Base-by-base conservation (phyloP, 805 yeast species). In the Candida morakotiae region DNA sequence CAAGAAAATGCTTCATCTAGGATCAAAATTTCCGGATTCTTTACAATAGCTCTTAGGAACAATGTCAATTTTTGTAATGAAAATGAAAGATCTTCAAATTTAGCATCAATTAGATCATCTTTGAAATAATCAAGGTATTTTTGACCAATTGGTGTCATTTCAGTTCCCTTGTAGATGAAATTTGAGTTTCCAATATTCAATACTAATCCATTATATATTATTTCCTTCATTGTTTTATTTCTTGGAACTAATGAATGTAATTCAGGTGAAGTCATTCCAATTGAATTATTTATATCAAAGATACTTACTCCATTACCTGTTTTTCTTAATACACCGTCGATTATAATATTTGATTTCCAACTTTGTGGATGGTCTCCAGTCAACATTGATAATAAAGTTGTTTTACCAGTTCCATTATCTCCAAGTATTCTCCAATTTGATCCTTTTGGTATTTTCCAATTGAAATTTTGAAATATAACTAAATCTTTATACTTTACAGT, bases 321-420 rank as follows among this genome's bases (percentile, higher is more conserved):
- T 41, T 71, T 73, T 28, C 97, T 72, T 7, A 79, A 74, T 22
- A 71, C 70, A 0, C 88, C 87, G 47, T 83, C 71, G 31, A 87
- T 65, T 6, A 64, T 59, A 16, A 93, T 71, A 16, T 73, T 76
- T 4, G 77, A 71, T 47, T 78, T 81, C 98, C 98, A 91, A 2
- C 96, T 81, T 60, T 91, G 96, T 1, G 98, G 98, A 55, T 91
- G 98, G 50, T 91, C 98, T 3, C 95, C 88, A 0, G 96, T 88
- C 20, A 91, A 69, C 31, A 93, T 57, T 2, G 97, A 78, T 11
- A 93, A 60, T 17, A 91, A 61, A 0, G 98, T 93, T 1, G 96
- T 85, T 56, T 91, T 91, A 0, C 98, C 98, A 0, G 94, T 74
- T 1, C 98, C 98, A 47, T 93, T 91, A 40, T 79, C 76, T 2